Percentiles rank a stretch among this genome's conserved stretches.
phyloP scores from a whole-genome alignment of 2,329 filamentous ascomycete species.

The Cadophora luteo-olivacea region DNA sequence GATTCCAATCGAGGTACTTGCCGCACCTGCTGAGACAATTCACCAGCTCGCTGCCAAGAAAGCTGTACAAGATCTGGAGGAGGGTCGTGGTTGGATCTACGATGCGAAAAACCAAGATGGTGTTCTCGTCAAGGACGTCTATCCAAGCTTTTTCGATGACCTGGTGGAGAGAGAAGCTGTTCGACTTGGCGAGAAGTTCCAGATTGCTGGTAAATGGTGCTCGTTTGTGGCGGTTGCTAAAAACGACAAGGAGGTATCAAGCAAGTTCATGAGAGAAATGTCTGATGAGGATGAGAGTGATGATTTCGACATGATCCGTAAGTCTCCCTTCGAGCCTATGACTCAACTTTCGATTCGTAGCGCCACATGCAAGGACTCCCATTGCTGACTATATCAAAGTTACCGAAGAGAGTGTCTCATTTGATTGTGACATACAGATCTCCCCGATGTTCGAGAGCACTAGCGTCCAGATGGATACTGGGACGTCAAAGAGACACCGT shows the following conservation, averaged over 20 bases:
- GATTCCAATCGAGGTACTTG: constrained; percentile 63
- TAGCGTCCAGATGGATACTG: too few species aligned
- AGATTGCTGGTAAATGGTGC: constrained; percentile 73
- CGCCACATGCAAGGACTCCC: too few species aligned
- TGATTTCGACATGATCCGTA: constrained; percentile 4
- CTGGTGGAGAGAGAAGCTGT: constrained; percentile 72
- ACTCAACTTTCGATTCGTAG: too few species aligned
- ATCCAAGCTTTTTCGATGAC: constrained; percentile 59
- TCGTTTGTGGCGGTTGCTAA: constrained; percentile 73
- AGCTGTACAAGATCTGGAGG: constrained; percentile 71
- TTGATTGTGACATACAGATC: too few species aligned
- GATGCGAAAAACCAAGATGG: constrained; percentile 55
- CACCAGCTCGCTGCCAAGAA: constrained; percentile 76
- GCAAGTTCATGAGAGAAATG: background rate
- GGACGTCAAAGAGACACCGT: too few species aligned
- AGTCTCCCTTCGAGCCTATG: too few species aligned
- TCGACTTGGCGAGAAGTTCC: constrained; percentile 67
- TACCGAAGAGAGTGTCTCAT: too few species aligned
- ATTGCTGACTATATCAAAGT: too few species aligned
- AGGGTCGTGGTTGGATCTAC: constrained; percentile 70
- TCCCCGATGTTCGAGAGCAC: too few species aligned
- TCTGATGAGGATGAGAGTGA: background rate
- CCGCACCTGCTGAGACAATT: constrained; percentile 58
- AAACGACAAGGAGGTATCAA: constrained; percentile 35
- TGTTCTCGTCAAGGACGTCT: constrained; percentile 53